Evolutionary conservation across 495 filamentous ascomycete genomes (phyloP).

Genomic region (Podospora comata): DNA sequence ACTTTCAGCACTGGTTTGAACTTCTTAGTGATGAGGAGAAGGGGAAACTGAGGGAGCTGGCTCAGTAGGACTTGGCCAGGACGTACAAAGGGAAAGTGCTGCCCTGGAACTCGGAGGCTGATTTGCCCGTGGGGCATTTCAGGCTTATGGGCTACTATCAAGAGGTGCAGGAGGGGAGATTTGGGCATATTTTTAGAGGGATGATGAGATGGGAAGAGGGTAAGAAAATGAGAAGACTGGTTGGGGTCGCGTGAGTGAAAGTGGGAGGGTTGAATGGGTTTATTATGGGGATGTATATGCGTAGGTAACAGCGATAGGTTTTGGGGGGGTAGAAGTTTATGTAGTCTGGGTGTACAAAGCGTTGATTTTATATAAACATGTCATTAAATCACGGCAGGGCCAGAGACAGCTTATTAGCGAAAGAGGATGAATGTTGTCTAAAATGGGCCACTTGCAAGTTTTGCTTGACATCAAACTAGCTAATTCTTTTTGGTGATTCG

Average conservation of each 20-base stretch:
- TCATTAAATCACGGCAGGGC: background rate
- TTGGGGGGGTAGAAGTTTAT: background rate
- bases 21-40: conserved; percentile 71
- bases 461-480: too few species aligned
- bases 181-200: background rate
- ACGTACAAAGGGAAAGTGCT: too few species aligned
- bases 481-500: too few species aligned
- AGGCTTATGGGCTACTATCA: background rate
- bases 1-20: conserved; percentile 70
- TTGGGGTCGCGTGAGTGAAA: too few species aligned
- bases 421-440: too few species aligned
- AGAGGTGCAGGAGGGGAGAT: background rate
- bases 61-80: conserved; percentile 19
- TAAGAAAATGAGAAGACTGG: too few species aligned
- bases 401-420: too few species aligned
- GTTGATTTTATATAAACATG: background rate
- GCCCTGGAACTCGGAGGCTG: too few species aligned
- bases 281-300: too few species aligned
- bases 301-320: background rate
- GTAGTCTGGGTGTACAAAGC: background rate
- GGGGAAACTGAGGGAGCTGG: conserved; percentile 58
- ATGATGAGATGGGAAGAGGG: background rate
- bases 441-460: too few species aligned
- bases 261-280: too few species aligned
- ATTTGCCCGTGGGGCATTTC: background rate